These are phyloP conservation scores for Serendipita sp. DNA, from an alignment of 1,284 basidiomycete genomes.

Conservation along the genomic window DNA sequence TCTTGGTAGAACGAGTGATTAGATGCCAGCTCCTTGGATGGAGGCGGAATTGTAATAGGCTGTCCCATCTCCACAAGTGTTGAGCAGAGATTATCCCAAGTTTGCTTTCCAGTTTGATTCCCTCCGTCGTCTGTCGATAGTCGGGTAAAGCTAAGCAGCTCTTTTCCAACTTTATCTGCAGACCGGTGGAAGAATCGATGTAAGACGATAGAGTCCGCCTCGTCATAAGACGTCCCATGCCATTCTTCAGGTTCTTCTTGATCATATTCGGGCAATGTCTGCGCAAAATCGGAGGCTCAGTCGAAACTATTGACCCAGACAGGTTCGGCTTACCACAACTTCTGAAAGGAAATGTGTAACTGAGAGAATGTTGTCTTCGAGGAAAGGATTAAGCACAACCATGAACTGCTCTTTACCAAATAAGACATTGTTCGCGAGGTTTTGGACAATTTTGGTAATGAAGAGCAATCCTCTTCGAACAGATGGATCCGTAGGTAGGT, in stretches of 20 bases:
- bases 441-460: conserved; percentile 84
- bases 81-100: conserved; percentile 63
- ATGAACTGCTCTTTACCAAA: conserved; percentile 83
- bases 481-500: conserved; percentile 49
- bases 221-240: conserved; percentile 60
- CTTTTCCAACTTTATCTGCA: conserved; percentile 72
- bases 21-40: conserved; percentile 34
- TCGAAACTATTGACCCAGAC: background rate
- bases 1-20: conserved; percentile 50
- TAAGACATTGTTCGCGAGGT: conserved; percentile 82
- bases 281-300: conserved; percentile 22
- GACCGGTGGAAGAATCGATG: conserved; percentile 74
- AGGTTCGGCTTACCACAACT: conserved; percentile 6
- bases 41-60: conserved; percentile 48
- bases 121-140: conserved; percentile 44
- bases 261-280: conserved; percentile 6
- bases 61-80: conserved; percentile 65
- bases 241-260: conserved; percentile 37
- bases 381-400: conserved; percentile 66
- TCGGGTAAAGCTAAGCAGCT: conserved; percentile 58
- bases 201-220: conserved; percentile 65
- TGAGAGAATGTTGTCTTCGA: conserved; percentile 61
- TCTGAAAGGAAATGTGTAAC: conserved; percentile 59
- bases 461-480: conserved; percentile 68
- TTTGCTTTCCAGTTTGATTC: conserved; percentile 49